These are phyloP conservation scores for Annulohypoxylon truncatum DNA, from an alignment of 2,329 filamentous ascomycete genomes.

Conservation along the genomic window DNA sequence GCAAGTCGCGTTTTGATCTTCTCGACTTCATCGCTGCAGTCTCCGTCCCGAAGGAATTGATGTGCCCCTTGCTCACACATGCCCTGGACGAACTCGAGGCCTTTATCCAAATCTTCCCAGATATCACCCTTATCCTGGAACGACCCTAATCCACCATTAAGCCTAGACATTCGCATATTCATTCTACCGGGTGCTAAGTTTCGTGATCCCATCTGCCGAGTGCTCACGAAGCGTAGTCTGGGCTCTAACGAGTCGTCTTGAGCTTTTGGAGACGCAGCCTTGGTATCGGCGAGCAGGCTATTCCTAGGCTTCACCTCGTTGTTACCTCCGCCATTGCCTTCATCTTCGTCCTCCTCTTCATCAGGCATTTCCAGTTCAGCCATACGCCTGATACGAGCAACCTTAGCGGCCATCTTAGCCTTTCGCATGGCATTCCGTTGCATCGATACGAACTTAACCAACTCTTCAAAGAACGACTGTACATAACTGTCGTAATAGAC, in stretches of 20 bases:
- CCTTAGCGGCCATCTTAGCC: constrained; percentile 84
- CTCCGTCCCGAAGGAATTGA: constrained; percentile 87
- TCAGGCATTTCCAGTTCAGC: constrained; percentile 69
- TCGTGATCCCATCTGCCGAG: constrained; percentile 52
- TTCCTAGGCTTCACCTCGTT: constrained; percentile 48
- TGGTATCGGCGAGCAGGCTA: constrained; percentile 40
- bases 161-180: constrained; percentile 44
- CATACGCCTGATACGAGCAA: constrained; percentile 72
- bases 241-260: constrained; percentile 42
- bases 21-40: constrained; percentile 81
- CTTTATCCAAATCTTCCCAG: constrained; percentile 81
- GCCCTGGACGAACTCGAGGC: constrained; percentile 81
- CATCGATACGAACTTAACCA: constrained; percentile 84
- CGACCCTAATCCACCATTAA: constrained; percentile 41
- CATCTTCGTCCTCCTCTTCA: constrained; percentile 55
- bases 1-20: constrained; percentile 74
- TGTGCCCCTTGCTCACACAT: constrained; percentile 89
- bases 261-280: constrained; percentile 16
- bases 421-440: constrained; percentile 88
- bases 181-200: constrained; percentile 39
- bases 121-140: constrained; percentile 58
- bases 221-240: constrained; percentile 54
- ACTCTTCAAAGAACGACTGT: constrained; percentile 82
- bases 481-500: constrained; percentile 94
- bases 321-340: constrained; percentile 30